Evolutionary conservation across 192 early-diverging fungal genomes (phyloP).

Genomic region (Linnemannia zychae): DNA sequence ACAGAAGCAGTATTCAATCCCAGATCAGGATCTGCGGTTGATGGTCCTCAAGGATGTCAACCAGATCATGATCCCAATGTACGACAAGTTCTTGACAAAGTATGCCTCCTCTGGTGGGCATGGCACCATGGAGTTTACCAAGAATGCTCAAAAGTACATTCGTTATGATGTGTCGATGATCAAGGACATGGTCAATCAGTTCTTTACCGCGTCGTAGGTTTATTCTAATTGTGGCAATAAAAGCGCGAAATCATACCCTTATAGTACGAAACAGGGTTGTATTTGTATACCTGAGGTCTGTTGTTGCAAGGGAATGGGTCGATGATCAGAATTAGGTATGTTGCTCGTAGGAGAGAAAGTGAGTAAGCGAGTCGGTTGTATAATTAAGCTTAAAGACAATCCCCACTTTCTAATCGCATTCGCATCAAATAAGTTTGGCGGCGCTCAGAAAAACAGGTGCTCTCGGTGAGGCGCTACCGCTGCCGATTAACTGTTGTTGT

Average conservation of each 20-base stretch:
- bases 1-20: constrained; percentile 82
- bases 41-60: constrained; percentile 80
- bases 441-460: too few relatives aligned
- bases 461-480: too few relatives aligned
- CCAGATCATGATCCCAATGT: constrained; percentile 82
- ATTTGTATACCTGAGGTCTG: too few relatives aligned
- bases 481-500: too few relatives aligned
- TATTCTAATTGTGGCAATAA: not conserved
- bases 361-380: not conserved
- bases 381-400: not conserved
- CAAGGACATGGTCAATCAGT: constrained; percentile 73
- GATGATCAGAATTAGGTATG: not conserved
- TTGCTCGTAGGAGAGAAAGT: not conserved
- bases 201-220: constrained; percentile 65
- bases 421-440: too few relatives aligned
- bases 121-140: constrained; percentile 80
- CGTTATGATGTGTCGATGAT: constrained; percentile 77
- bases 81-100: constrained; percentile 80
- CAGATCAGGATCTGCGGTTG: constrained; percentile 80
- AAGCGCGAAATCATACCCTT: not conserved
- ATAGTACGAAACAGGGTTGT: not conserved
- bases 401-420: not conserved
- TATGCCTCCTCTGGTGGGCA: constrained; percentile 64
- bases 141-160: constrained; percentile 87
- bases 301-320: not conserved